These are phyloP conservation scores for Penicillium ucsense DNA, from an alignment of 495 filamentous ascomycete species.

Conservation along the genomic window DNA sequence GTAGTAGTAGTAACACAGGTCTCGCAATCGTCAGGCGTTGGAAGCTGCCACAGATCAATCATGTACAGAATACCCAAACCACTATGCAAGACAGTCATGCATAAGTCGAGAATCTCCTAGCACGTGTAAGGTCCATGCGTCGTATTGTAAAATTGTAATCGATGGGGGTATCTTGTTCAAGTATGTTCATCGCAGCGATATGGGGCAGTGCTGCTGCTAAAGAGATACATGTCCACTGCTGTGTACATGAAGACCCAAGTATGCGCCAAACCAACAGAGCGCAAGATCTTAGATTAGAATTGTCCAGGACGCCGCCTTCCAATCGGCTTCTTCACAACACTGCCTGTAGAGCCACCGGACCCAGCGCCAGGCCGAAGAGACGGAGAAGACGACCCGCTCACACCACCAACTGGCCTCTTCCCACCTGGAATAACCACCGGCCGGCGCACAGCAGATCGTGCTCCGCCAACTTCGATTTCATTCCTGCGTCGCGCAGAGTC, in stretches of 20 bases:
- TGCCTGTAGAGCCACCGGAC: slow-evolving; percentile 24
- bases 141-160: background rate
- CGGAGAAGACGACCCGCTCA: slow-evolving; percentile 27
- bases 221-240: too few species aligned
- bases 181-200: too few species aligned
- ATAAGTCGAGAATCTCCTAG: background rate
- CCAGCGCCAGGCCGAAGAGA: slow-evolving; percentile 43
- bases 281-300: background rate
- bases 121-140: background rate
- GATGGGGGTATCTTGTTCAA: slow-evolving; percentile 2
- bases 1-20: too few species aligned
- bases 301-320: slow-evolving; percentile 43
- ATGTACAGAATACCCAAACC: too few species aligned
- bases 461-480: slow-evolving; percentile 29
- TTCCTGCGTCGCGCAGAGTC: slow-evolving; percentile 25
- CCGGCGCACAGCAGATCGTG: slow-evolving; percentile 25
- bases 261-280: too few species aligned
- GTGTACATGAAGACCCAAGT: too few species aligned
- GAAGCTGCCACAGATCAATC: too few species aligned
- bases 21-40: too few species aligned
- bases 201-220: too few species aligned
- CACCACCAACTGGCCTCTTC: slow-evolving; percentile 31
- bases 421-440: slow-evolving; percentile 21
- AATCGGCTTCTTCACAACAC: slow-evolving; percentile 52
- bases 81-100: too few species aligned